phyloP scores from a whole-genome alignment of 2,329 filamentous ascomycete species.

The Trichoderma afroharzianum region DNA sequence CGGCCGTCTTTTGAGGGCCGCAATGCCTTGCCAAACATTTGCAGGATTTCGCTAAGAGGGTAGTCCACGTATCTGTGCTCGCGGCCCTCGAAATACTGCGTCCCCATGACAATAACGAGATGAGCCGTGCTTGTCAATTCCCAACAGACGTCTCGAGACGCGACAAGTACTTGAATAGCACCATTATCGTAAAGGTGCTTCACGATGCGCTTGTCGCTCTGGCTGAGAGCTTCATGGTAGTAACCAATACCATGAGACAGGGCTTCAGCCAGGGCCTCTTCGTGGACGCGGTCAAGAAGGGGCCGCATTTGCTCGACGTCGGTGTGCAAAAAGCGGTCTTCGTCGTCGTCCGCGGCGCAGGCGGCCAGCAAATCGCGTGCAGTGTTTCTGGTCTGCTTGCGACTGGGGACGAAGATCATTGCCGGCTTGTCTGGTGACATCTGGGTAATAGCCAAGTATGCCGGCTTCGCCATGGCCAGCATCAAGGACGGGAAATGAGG shows the following conservation, averaged over 20 bases:
- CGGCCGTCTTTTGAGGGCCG: conserved; percentile 74
- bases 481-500: conserved; percentile 97
- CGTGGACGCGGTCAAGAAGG: conserved; percentile 77
- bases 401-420: conserved; percentile 85
- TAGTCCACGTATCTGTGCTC: conserved; percentile 98
- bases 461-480: conserved; percentile 96
- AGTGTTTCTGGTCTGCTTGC: conserved; percentile 87
- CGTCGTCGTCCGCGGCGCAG: conserved; percentile 82
- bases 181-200: conserved; percentile 87
- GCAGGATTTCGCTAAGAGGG: conserved; percentile 84
- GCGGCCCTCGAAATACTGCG: conserved; percentile 93
- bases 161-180: conserved; percentile 78
- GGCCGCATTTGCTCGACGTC: conserved; percentile 78
- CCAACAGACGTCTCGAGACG: conserved; percentile 88
- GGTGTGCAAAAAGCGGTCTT: conserved; percentile 88
- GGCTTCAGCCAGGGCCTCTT: conserved; percentile 82
- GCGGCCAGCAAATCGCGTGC: conserved; percentile 85
- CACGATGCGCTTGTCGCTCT: conserved; percentile 88
- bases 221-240: conserved; percentile 89
- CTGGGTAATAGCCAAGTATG: conserved; percentile 83
- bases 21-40: conserved; percentile 96
- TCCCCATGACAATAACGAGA: conserved; percentile 93
- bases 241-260: conserved; percentile 94
- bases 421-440: conserved; percentile 86
- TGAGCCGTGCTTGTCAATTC: conserved; percentile 86